A percentile compares a stretch with the other conserved stretches of the same genome.
These are phyloP conservation scores for Macaranga tanarius DNA, from an alignment of 441 rosid species.

Conservation along the genomic window DNA sequence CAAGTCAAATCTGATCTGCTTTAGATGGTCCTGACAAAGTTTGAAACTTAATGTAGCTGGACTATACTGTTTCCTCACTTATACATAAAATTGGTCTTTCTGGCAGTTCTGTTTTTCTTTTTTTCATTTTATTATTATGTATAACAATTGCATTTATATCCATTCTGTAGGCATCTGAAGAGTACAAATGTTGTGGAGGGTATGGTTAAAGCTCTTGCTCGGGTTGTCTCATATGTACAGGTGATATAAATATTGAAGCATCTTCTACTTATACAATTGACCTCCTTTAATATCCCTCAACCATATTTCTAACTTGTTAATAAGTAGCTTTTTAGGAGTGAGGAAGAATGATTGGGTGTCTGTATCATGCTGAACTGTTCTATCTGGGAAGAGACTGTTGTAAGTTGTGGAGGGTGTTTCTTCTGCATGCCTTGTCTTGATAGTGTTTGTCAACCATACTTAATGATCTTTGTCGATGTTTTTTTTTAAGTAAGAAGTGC, in stretches of 20 bases:
- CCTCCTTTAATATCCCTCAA: constrained; percentile 4
- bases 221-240: constrained; percentile 97
- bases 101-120: neutral
- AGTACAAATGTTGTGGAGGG: constrained; percentile 98
- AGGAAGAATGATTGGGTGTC: constrained; percentile 18
- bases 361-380: constrained; percentile 20
- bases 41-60: neutral
- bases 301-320: constrained; percentile 6
- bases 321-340: constrained; percentile 6
- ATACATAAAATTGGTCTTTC: neutral
- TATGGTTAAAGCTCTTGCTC: constrained; percentile 98
- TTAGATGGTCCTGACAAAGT: neutral
- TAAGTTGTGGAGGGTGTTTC: neutral
- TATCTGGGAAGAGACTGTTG: constrained; percentile 19
- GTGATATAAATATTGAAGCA: constrained; percentile 41
- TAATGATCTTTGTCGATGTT: constrained; percentile 6
- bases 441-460: neutral
- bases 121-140: constrained; percentile 7
- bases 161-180: constrained; percentile 75
- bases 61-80: neutral
- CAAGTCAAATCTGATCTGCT: neutral
- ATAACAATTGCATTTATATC: constrained; percentile 28
- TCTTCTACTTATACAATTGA: neutral
- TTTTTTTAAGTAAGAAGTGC: neutral
- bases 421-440: neutral